Evolutionary conservation across 805 yeast genomes (phyloP).

Genomic region (Metschnikowia picachoensis): DNA sequence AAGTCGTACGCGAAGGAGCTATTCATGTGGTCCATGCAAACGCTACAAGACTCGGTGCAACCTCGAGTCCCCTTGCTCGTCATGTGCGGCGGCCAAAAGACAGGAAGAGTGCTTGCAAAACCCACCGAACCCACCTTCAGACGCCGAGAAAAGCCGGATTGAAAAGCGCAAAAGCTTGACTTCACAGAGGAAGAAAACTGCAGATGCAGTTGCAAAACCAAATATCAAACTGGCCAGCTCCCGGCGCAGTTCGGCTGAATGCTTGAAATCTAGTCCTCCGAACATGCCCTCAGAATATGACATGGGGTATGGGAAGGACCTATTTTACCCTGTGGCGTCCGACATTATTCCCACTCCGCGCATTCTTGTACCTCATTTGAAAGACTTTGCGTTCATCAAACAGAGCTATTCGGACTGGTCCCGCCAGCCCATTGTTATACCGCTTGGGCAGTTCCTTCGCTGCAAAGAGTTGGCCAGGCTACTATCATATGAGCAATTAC

Average conservation of each 20-base stretch:
- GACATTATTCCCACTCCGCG: slow-evolving; percentile 9
- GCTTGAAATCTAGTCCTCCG: too few species aligned
- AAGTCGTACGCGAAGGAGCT: slow-evolving; percentile 39
- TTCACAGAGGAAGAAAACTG: slow-evolving; percentile 1
- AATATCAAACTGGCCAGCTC: background rate
- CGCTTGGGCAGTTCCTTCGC: background rate
- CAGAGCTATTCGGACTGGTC: slow-evolving; percentile 7
- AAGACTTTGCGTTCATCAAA: slow-evolving; percentile 8
- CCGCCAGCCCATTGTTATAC: slow-evolving; percentile 3
- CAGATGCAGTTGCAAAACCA: background rate
- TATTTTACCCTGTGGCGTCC: slow-evolving; percentile 9
- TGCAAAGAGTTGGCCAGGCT: slow-evolving; percentile 2
- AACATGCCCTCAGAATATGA: too few species aligned
- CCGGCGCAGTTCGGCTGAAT: background rate
- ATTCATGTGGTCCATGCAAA: slow-evolving; percentile 55
- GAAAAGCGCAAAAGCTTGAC: slow-evolving; percentile 26
- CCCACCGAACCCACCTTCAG: slow-evolving; percentile 45
- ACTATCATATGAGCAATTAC: slow-evolving; percentile 4
- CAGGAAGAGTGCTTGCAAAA: slow-evolving; percentile 33
- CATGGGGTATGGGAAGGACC: background rate
- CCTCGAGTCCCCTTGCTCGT: slow-evolving; percentile 43
- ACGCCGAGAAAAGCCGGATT: slow-evolving; percentile 32
- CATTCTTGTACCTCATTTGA: slow-evolving; percentile 5
- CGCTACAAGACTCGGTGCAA: slow-evolving; percentile 53
- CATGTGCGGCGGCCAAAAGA: slow-evolving; percentile 40